Conservation (phyloP, 345 rosid species). For the Ricinus communis region DNA sequence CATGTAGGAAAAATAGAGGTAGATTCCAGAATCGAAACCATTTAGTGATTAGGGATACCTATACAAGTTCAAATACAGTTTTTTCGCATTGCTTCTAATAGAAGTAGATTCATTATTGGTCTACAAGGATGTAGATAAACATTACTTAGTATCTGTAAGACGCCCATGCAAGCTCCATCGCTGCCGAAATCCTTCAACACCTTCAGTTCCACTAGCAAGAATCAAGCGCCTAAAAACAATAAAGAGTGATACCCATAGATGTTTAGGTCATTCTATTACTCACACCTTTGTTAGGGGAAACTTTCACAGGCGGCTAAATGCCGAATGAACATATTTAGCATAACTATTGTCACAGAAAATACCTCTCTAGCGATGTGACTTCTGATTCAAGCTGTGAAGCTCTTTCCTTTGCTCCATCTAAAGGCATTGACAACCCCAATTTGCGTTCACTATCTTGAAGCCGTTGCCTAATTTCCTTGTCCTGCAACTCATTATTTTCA, state of each 20-base stretch:
- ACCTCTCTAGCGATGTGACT: slow-evolving; percentile 85
- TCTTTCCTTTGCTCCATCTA: slow-evolving; percentile 68
- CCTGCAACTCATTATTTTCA: slow-evolving; percentile 44
- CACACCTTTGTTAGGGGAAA: background rate
- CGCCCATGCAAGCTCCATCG: slow-evolving; percentile 98
- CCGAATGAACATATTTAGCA: background rate
- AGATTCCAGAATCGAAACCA: background rate
- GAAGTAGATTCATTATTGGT: background rate
- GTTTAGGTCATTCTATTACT: background rate
- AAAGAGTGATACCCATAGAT: slow-evolving; percentile 6
- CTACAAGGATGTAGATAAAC: slow-evolving; percentile 4
- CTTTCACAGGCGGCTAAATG: background rate
- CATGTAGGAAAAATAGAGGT: background rate
- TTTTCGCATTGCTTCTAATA: background rate
- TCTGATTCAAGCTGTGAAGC: slow-evolving; percentile 80
- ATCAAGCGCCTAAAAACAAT: slow-evolving; percentile 57
- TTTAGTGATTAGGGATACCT: no score
- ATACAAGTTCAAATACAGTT: no score
- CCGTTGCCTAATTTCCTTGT: slow-evolving; percentile 70
- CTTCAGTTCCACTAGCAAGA: slow-evolving; percentile 91
- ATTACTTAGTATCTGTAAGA: slow-evolving; percentile 78
- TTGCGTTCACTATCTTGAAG: slow-evolving; percentile 87
- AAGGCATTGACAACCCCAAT: slow-evolving; percentile 88
- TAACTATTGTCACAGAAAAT: slow-evolving; percentile 5
- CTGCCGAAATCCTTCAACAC: slow-evolving; percentile 83